Base-by-base conservation (phyloP, 208 protist species). In the Crithidia thermophila region DNA sequence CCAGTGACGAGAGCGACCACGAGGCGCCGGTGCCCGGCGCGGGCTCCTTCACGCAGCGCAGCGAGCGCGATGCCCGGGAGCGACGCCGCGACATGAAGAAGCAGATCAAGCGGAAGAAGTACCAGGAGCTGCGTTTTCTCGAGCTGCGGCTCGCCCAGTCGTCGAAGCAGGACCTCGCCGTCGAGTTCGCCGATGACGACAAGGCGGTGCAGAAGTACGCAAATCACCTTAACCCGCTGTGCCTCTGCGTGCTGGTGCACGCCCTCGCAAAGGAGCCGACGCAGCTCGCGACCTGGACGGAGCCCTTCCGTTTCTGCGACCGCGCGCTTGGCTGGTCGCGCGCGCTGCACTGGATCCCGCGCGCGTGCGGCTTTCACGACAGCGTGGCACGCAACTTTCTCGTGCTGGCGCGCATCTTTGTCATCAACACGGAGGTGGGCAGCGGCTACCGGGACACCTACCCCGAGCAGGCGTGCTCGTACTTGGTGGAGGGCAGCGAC, bases 251-350 rank as follows among this genome's bases (percentile, higher is more conserved):
- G 20, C 60, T 94, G 1, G 66, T 94, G 33, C 87, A 94, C 53
- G 85, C 87, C 43, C 45, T 82, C 5, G 76, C 77, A 5, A 72
- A 73, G 45, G 73, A 84, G 72, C 84, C 83, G 20, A 45, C 51
- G 23, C 84, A 88, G 51, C 55, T 91, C n/a, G 81, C 86, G 34
- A 90, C 82, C 23, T 96, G 90, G 90, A 92, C 84, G 30, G 91
- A 96, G 75, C 81, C 79, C 20, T 87, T 94, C 64, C 86, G 87
- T 27, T 92, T 96, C 56, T 88, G 81, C 72, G 91, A 96, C 56
- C 79, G 84, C 47, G 81, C 86, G 40, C 46, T 80, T 23, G 61
- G 63, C 9, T 96, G 91, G 88, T 69, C 75, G 2, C 86, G 85
- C 10, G 81, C 82, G 18, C 59, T 90, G 50, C 85, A 94, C 60